phyloP scores from a whole-genome alignment of 495 filamentous ascomycete genomes.

The Bathelium albidoporum region DNA sequence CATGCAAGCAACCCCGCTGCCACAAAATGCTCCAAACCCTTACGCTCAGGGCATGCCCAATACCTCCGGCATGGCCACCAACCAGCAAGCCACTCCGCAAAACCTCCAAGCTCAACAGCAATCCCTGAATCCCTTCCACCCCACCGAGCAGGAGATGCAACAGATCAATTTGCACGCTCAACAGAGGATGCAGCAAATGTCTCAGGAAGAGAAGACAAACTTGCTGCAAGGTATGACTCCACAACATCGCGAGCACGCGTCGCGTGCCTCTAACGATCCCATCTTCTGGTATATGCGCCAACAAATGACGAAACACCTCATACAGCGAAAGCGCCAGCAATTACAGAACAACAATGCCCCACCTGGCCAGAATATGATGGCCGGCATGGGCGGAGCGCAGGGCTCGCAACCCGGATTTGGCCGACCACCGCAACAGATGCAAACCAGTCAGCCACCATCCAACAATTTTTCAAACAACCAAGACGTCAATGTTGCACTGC shows the following conservation, averaged over 20 bases:
- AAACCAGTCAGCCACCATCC: slow-evolving; percentile 22
- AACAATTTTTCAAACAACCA: slow-evolving; percentile 34
- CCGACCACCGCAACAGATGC: neutral
- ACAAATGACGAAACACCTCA: neutral
- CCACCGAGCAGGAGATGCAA: slow-evolving; percentile 21
- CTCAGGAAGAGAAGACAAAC: neutral
- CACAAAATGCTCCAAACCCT: slow-evolving; percentile 33
- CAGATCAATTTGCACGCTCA: slow-evolving; percentile 3
- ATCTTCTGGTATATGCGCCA: neutral
- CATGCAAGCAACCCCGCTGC: slow-evolving; percentile 44
- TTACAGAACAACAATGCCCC: neutral
- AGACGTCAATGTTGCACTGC: slow-evolving; percentile 43
- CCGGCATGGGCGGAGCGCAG: neutral
- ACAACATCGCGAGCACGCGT: slow-evolving; percentile 3
- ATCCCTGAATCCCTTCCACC: slow-evolving; percentile 1
- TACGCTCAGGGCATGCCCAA: slow-evolving; percentile 37
- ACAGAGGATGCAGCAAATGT: slow-evolving; percentile 1
- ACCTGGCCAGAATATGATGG: slow-evolving; percentile 2
- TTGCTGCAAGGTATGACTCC: neutral
- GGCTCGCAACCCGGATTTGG: neutral
- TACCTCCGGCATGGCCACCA: slow-evolving; percentile 20
- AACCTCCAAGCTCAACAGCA: slow-evolving; percentile 35
- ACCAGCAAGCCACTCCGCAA: slow-evolving; percentile 33
- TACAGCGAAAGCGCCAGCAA: neutral
- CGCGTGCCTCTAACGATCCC: neutral